phyloP scores from a whole-genome alignment of 108 stramenopile species.

The Chaetoceros muelleri region DNA sequence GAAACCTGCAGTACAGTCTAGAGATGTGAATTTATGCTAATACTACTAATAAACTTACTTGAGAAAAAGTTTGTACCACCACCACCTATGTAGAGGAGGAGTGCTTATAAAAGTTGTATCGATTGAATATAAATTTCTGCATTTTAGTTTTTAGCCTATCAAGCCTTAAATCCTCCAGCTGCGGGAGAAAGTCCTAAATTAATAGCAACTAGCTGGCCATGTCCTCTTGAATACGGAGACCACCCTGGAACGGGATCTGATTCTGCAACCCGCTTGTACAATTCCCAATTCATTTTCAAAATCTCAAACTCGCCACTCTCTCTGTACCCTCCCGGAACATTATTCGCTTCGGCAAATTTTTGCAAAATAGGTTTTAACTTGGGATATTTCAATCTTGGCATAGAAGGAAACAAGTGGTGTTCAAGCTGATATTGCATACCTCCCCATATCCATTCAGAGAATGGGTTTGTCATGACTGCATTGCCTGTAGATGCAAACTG shows the following conservation, averaged over 20 bases:
- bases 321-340: conserved; percentile 42
- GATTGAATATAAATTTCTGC: no score
- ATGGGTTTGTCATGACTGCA: conserved; percentile 40
- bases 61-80: no score
- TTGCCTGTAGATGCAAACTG: conserved; percentile 58
- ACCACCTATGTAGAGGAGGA: no score
- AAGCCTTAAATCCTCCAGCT: conserved; percentile 25
- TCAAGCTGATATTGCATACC: conserved; percentile 79
- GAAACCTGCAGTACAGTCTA: no score
- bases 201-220: conserved; percentile 70
- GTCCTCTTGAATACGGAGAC: conserved; percentile 64
- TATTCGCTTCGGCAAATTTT: conserved; percentile 64
- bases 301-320: conserved; percentile 47
- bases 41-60: no score
- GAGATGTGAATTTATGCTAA: no score
- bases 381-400: conserved; percentile 70
- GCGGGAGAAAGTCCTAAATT: conserved; percentile 18
- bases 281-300: conserved; percentile 42
- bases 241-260: conserved; percentile 42
- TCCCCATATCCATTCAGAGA: conserved; percentile 60
- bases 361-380: conserved; percentile 45
- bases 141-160: no score
- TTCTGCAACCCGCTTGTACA: conserved; percentile 33
- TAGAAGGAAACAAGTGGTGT: conserved; percentile 78
- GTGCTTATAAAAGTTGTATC: no score